Conservation (phyloP, 495 filamentous ascomycete species). For the Xylaria intraflava region DNA sequence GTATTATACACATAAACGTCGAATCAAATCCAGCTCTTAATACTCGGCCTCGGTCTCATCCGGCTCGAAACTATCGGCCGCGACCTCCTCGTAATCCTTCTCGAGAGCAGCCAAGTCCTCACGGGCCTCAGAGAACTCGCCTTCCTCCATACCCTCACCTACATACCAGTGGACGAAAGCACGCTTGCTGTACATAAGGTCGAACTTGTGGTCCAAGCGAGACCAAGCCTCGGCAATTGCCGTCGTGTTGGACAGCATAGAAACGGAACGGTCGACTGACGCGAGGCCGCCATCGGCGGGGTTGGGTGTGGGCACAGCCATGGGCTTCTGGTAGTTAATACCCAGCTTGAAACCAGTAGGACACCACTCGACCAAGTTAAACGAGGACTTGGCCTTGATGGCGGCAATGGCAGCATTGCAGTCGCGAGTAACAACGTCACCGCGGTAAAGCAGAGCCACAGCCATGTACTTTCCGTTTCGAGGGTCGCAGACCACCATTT, state of each 20-base stretch:
- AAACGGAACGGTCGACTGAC: slow-evolving; percentile 77
- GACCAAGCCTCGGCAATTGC: slow-evolving; percentile 88
- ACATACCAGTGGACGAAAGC: slow-evolving; percentile 96
- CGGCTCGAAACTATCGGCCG: slow-evolving; percentile 57
- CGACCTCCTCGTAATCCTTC: slow-evolving; percentile 92
- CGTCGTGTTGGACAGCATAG: slow-evolving; percentile 89
- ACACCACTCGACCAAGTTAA: slow-evolving; percentile 94
- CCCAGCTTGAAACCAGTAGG: slow-evolving; percentile 94
- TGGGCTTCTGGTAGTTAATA: slow-evolving; percentile 87
- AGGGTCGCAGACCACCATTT: slow-evolving; percentile 93
- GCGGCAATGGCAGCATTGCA: slow-evolving; percentile 71
- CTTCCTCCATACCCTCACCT: slow-evolving; percentile 93
- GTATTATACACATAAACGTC: slow-evolving; percentile 30
- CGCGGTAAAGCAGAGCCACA: slow-evolving; percentile 81
- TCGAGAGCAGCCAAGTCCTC: slow-evolving; percentile 85
- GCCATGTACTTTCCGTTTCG: slow-evolving; percentile 95
- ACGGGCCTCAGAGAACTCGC: slow-evolving; percentile 84
- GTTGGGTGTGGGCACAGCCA: slow-evolving; percentile 61
- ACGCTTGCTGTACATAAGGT: slow-evolving; percentile 95
- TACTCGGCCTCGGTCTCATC: slow-evolving; percentile 68
- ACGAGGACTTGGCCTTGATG: slow-evolving; percentile 79
- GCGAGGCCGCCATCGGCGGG: slow-evolving; percentile 61
- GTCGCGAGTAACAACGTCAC: slow-evolving; percentile 82
- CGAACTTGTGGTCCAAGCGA: slow-evolving; percentile 86
- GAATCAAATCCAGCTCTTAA: slow-evolving; percentile 38